Base-by-base conservation (phyloP, 805 yeast genomes). In the Candida morakotiae region DNA sequence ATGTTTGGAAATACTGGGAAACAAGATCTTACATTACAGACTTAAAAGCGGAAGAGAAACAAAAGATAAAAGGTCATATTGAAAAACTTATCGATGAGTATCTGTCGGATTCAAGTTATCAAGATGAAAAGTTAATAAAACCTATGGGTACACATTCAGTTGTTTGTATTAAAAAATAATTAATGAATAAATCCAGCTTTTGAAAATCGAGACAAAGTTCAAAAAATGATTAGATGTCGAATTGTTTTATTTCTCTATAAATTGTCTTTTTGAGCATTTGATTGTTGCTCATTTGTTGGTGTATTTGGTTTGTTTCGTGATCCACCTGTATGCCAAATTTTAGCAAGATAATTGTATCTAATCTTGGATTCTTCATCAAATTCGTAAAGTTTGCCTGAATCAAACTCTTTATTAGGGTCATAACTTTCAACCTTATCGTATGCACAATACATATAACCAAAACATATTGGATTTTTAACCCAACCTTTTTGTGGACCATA, bases 21-120 rank as follows among this genome's bases (percentile, higher is more conserved):
- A 69, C 80, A 0, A 60, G 81, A 43, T 70, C 79, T 34, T 79
- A 72, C 47, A 69, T 79, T 35, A 76, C 82, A 1, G 58, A 60
- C 3, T 48, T 74, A 32, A 41, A 61, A 3, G 68, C 60, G 0
- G 57, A 43, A 1, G 67, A 73, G 47, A 62, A 64, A 48, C 33
- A 34, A 2, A 44, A 46, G 14, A 41, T 73, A 26, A 56, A 62
- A 38, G 25, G 45, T 2, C 41, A 58, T 11, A 48, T 73, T 6
- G 58, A 69, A 2, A 44, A 44, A 3, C 39, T 64, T 9, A 33
- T 67, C 8, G 52, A 46, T 1, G 40, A 52, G 4, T 35, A 39
- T 26, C 56, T 51, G 18, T 39, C 27, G 4, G 47, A 43, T 2
- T 27, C 40, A 17, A 25, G 40, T 32, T 22, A 37, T 18, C 16